Base-by-base conservation (phyloP, 768 basidiomycete species). In the Collybiopsis confluens region DNA sequence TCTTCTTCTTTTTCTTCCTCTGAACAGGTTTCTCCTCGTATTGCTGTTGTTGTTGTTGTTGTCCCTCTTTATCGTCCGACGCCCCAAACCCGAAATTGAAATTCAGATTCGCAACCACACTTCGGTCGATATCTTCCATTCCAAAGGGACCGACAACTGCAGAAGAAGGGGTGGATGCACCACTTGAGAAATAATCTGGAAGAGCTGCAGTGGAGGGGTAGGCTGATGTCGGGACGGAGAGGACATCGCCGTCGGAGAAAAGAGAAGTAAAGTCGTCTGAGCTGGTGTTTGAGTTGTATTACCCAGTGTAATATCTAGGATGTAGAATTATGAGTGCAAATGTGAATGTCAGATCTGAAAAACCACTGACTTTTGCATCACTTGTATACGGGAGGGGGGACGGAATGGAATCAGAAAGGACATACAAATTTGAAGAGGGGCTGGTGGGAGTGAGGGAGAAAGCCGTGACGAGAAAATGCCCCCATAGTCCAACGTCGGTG, bases 361-460 rank as follows among this genome's bases (percentile, higher is more conserved):
- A n/a, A n/a, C n/a, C n/a, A n/a, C n/a, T n/a, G n/a, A n/a, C n/a
- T n/a, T n/a, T n/a, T n/a, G n/a, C n/a, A n/a, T n/a, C n/a, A n/a
- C n/a, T n/a, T n/a, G n/a, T n/a, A n/a, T n/a, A n/a, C n/a, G n/a
- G n/a, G n/a, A n/a, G n/a, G n/a, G n/a, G n/a, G n/a, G n/a, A n/a
- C n/a, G n/a, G n/a, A n/a, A n/a, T n/a, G n/a, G n/a, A n/a, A n/a
- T n/a, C n/a, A 11, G 13, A 33, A 30, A 52, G 2, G 11, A 38
- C 68, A 38, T 55, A 73, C 72, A 73, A 7, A 71, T 72, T 47
- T 59, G 56, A 33, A 74, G 61, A n/a, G 1, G 72, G 72, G 3
- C 61, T 70, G 23, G 66, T 70, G 3, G 71, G 71, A 1, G 72
- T 74, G 16, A 72, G 62, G 1, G 67, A 65, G 27, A 73, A 60